Percentiles rank a stretch among this genome's conserved stretches.
Conservation (phyloP, 768 basidiomycete genomes). For the Podaxis rugospora region DNA sequence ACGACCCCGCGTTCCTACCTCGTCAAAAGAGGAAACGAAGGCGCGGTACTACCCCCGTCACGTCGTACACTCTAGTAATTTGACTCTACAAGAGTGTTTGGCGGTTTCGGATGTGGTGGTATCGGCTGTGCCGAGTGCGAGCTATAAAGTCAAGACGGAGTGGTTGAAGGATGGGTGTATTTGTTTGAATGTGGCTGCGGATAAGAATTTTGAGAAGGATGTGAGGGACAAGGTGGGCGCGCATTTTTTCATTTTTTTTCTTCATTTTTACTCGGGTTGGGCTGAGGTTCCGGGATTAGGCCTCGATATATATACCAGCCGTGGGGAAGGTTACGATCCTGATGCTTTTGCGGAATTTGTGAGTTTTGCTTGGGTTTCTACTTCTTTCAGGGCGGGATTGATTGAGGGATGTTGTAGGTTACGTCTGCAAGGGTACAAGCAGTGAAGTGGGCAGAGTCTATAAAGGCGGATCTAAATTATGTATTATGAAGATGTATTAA, state of each 20-base stretch:
- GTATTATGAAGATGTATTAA: neutral
- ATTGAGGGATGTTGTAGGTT: constrained; percentile 30
- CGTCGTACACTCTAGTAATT: constrained; percentile 62
- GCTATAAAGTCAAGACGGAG: constrained; percentile 86
- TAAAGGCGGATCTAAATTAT: neutral
- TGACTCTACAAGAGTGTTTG: constrained; percentile 77
- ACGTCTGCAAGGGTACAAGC: constrained; percentile 52
- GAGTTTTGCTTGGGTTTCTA: constrained; percentile 25
- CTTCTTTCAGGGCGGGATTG: neutral
- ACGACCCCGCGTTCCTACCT: constrained; percentile 51
- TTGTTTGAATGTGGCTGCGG: constrained; percentile 88
- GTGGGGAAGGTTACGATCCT: constrained; percentile 98
- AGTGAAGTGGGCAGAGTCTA: constrained; percentile 17
- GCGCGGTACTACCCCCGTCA: constrained; percentile 79
- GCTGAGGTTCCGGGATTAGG: constrained; percentile 38
- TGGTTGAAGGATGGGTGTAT: constrained; percentile 93
- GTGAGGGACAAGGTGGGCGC: constrained; percentile 82
- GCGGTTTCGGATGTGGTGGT: constrained; percentile 89
- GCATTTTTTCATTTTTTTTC: neutral
- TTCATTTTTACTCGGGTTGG: neutral
- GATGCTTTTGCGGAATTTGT: constrained; percentile 97
- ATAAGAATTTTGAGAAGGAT: constrained; percentile 95
- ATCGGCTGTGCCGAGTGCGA: constrained; percentile 81
- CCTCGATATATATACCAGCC: constrained; percentile 89
- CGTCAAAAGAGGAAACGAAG: constrained; percentile 15